Percentiles rank a stretch among this genome's conserved stretches.
Evolutionary conservation across 108 stramenopile species (phyloP).

Genomic region (Nitzschia putrida): DNA sequence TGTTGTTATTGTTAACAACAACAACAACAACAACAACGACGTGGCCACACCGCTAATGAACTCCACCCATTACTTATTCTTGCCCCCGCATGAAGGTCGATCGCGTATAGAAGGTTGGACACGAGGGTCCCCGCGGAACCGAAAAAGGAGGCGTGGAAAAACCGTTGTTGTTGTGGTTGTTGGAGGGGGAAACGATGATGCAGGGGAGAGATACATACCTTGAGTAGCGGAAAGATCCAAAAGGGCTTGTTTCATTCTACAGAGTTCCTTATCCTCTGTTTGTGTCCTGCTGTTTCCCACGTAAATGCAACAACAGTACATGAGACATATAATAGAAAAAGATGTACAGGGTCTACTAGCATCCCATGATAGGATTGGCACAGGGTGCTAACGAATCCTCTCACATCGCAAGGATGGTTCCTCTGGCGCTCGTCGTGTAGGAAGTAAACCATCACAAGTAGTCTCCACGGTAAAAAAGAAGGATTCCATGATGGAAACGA

Average conservation of each 20-base stretch:
- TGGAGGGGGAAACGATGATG: too few species aligned
- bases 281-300: too few species aligned
- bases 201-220: too few species aligned
- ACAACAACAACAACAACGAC: not conserved
- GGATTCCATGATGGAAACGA: constrained; percentile 10
- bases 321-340: not conserved
- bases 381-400: constrained; percentile 38
- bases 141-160: constrained; percentile 38
- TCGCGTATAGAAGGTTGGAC: constrained; percentile 15
- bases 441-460: too few species aligned
- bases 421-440: constrained; percentile 29
- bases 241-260: not conserved
- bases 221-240: too few species aligned
- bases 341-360: constrained; percentile 44
- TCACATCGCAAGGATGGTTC: not conserved
- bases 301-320: not conserved
- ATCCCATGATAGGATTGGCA: not conserved
- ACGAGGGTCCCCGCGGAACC: constrained; percentile 22
- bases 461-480: too few species aligned
- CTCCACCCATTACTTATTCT: constrained; percentile 19
- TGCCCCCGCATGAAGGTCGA: constrained; percentile 47
- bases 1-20: too few species aligned
- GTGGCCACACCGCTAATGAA: constrained; percentile 35
- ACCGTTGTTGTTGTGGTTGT: not conserved
- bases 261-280: not conserved